These are phyloP conservation scores for Debaryomyces maramus DNA, from an alignment of 805 yeast species.

Conservation along the genomic window DNA sequence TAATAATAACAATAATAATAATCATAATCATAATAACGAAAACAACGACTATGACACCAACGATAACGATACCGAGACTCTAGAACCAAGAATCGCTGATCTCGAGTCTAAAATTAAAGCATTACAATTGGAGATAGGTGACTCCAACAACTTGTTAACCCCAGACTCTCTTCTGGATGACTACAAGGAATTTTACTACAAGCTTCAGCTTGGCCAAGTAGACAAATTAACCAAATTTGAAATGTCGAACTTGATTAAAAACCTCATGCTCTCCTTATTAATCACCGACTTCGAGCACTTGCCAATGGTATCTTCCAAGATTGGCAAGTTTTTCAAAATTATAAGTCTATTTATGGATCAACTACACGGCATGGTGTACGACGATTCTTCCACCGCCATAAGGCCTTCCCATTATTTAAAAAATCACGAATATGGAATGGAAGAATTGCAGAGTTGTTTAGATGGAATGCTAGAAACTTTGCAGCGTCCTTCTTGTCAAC, in stretches of 20 bases:
- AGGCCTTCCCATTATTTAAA: conserved; percentile 31
- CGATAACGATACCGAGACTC: background rate
- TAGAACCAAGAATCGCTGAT: background rate
- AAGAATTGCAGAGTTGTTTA: conserved; percentile 23
- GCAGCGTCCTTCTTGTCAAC: background rate
- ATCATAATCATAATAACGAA: no score
- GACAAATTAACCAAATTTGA: conserved; percentile 29
- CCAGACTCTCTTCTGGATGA: conserved; percentile 16
- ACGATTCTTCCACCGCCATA: conserved; percentile 11
- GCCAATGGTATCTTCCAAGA: conserved; percentile 25
- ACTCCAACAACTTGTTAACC: conserved; percentile 13
- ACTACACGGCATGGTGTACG: conserved; percentile 29
- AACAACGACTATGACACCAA: background rate
- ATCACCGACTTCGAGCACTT: conserved; percentile 29
- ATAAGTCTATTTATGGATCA: conserved; percentile 31
- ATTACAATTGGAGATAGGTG: conserved; percentile 15
- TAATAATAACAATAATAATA: background rate
- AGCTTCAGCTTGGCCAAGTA: conserved; percentile 27
- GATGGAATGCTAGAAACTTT: conserved; percentile 22
- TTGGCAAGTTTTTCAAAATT: conserved; percentile 26
- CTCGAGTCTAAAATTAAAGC: conserved; percentile 1
- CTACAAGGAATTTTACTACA: conserved; percentile 25
- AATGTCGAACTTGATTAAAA: conserved; percentile 32
- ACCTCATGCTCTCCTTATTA: conserved; percentile 33
- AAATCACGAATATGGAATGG: conserved; percentile 13